phyloP scores from a whole-genome alignment of 352 stramenopile genomes.

The Thraustotheca clavata region DNA sequence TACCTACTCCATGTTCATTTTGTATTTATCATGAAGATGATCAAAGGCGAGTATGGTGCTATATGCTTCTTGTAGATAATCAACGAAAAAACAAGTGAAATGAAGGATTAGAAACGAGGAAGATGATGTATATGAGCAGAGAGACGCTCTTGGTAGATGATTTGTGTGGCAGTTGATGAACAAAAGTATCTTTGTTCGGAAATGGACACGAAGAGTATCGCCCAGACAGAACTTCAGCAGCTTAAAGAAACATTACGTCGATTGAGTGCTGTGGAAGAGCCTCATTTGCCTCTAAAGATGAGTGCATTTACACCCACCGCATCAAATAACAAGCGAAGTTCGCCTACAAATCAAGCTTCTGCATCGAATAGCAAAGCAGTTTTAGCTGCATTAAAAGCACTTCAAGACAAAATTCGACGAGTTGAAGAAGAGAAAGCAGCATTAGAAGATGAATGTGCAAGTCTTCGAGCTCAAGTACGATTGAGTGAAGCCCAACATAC shows the following conservation, averaged over 20 bases:
- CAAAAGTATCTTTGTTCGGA: constrained; percentile 2
- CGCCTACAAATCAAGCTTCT: constrained; percentile 30
- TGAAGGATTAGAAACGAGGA: too few relatives aligned
- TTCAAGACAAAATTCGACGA: constrained; percentile 68
- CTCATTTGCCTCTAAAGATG: not conserved
- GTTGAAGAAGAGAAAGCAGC: constrained; percentile 56
- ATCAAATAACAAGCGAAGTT: not conserved
- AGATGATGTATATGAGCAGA: too few relatives aligned
- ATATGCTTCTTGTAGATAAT: not conserved
- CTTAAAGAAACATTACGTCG: constrained; percentile 65
- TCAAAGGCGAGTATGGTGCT: too few relatives aligned
- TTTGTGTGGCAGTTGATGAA: not conserved
- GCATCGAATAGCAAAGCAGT: constrained; percentile 55
- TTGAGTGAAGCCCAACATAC: constrained; percentile 9
- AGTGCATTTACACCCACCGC: constrained; percentile 1
- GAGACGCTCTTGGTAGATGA: not conserved
- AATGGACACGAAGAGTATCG: constrained; percentile 18
- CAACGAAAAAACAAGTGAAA: not conserved
- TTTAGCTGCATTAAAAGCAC: constrained; percentile 59
- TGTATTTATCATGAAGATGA: too few relatives aligned
- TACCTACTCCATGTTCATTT: too few relatives aligned
- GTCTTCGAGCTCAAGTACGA: constrained; percentile 47
- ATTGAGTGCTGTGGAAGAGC: constrained; percentile 33
- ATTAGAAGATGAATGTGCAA: constrained; percentile 49
- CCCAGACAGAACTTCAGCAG: constrained; percentile 42